Base-by-base conservation (phyloP, 768 basidiomycete genomes). In the Boletus pseudopeckii region DNA sequence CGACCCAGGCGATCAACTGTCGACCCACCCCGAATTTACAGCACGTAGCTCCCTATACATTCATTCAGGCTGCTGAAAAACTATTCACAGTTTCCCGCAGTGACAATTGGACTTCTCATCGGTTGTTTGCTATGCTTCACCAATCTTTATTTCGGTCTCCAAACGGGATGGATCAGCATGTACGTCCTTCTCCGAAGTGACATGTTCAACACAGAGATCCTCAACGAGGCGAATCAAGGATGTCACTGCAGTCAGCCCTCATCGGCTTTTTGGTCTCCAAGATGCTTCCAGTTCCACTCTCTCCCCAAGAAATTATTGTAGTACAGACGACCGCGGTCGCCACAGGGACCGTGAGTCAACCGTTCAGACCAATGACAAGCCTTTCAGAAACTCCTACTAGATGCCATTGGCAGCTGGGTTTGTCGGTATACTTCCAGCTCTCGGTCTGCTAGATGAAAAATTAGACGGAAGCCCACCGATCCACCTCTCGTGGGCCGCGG, bases 281-380 rank as follows among this genome's bases (percentile, higher is more conserved):
- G 49, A 73, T 90, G 58, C 75, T 93, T 6, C 84, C 85, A 1
- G 77, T 71, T 4, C 87, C 87, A 0, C 79, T 95, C 32, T 86
- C 85, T n/a, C 86, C 93, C 1, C 92, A 94, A 71, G 92, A 98
- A 68, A 88, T 96, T 54, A 88, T 97, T 18, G 90, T 98, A 0
- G 79, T 97, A 3, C 95, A 98, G 67, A 97, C 96, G 0, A 95
- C 92, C 0, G 94, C 96, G 0, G 94, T 95, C 2, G 96, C 95
- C 1, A 98, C 94, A 2, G 96, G 96, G 20, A 82, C 80, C 3
- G 77, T 77, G 49, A 56, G 55, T 47, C 34, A 38, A 10, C 24
- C 14, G 6, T 2, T 40, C 10, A 8, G 14, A n/a, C n/a, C 37
- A 13, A 20, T 13, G 8, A 34, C 18, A 26, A 17, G 8, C n/a